phyloP scores from a whole-genome alignment of 2,329 filamentous ascomycete species.

The Penicillium sp. region DNA sequence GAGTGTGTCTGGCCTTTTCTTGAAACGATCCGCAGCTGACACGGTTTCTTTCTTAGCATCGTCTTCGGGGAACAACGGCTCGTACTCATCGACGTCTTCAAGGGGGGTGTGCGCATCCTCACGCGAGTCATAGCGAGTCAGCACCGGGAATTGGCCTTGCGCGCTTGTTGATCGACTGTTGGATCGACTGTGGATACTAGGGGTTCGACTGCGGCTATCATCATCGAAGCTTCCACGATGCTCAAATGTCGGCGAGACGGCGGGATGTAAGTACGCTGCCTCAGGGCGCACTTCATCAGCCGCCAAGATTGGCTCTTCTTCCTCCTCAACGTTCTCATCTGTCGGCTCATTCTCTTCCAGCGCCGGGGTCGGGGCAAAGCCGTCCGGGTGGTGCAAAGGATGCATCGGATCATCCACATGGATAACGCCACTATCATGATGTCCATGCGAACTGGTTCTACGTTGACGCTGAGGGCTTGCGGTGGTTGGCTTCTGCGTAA shows the following conservation, averaged over 20 bases:
- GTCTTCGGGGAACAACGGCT: constrained; percentile 79
- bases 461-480: constrained; percentile 7
- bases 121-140: constrained; percentile 48
- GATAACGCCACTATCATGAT: constrained; percentile 45
- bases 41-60: constrained; percentile 52
- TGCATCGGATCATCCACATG: constrained; percentile 63
- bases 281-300: constrained; percentile 71
- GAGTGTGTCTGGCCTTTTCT: constrained; percentile 45
- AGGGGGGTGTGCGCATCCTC: constrained; percentile 57
- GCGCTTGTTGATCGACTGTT: constrained; percentile 57
- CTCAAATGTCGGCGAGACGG: constrained; percentile 65
- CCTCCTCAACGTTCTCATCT: constrained; percentile 46
- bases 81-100: constrained; percentile 86
- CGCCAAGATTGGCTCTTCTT: constrained; percentile 73
- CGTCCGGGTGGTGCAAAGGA: constrained; percentile 38
- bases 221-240: constrained; percentile 52
- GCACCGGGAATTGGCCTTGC: constrained; percentile 48
- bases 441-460: constrained; percentile 11
- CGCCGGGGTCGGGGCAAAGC: constrained; percentile 42
- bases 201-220: constrained; percentile 44
- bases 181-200: constrained; percentile 53
- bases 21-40: constrained; percentile 49
- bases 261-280: constrained; percentile 63
- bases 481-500: constrained; percentile 23
- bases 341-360: constrained; percentile 43